Base-by-base conservation (phyloP, 371 early-diverging fungal genomes). In the Actinomortierella ambigua region DNA sequence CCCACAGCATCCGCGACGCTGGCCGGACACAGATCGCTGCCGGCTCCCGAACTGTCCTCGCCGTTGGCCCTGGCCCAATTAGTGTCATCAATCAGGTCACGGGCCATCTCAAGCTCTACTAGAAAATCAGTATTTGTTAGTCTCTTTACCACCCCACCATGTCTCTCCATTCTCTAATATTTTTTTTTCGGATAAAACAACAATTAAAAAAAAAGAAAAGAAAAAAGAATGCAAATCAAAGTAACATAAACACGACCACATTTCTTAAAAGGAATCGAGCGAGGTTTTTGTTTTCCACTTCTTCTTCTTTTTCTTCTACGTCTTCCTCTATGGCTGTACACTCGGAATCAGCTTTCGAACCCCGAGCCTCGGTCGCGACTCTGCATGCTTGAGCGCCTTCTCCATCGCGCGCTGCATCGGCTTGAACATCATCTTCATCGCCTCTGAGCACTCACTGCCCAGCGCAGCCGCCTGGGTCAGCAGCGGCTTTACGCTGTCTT, bases 1-100 rank as follows among this genome's bases (percentile, higher is more conserved):
- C 95, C 17, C 82, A 89, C 61, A 86, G 84, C 55, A 95, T 98
- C 53, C 82, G 83, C 40, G 99, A 99, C 80, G 99, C 99, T 18
- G 99, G 99, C 26, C 81, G 96, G 47, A 99, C 99, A 44, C 99
- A 99, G 79, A 95, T 99, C 61, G 95, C 93, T 8, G 89, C 98
- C 24, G 97, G 97, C 20, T 93, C 98, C 18, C 81, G 90, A 34
- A 99, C 99, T 0, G 99, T 99, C 5, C 80, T 97, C 29, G 98
- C 95, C 13, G 89, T 99, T 63, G 99, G 99, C 7, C 99, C 99
- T 43, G 96, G 89, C 8, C 94, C 95, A 7, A 82, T 88, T 34
- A 81, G 86, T n/a, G 57, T 86, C 15, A 81, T 98, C 22, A 85
- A 98, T 67, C 67, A 86, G 55, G 88, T 96, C 8, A 88, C 95